Evolutionary conservation across 768 basidiomycete species (phyloP), one percentile per base, ranked within the genome.

Genomic region (Gloeostereum incarnatum): DNA sequence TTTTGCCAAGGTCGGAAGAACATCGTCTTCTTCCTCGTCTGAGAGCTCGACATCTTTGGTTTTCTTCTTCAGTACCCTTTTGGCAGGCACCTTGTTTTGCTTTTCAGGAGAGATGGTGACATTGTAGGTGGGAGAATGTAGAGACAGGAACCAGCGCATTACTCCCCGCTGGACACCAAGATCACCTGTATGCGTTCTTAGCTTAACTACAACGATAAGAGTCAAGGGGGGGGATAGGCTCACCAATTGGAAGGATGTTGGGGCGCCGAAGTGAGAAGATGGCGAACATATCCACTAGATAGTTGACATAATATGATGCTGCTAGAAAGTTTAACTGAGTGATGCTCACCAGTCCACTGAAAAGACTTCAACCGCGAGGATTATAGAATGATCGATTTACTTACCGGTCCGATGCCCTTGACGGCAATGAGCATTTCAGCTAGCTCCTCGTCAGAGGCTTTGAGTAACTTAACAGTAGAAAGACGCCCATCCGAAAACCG

Each of bases 231-330:
- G n/a, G n/a, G n/a, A 25, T 42, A 60, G 11, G 45, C 60, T 27
- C 39, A 66, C 69, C 71, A 21, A 75, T 65, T 9, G 82, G 76
- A 1, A 93, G 66, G 38, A 96, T 82, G 53, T 93, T 77, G 1
- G 85, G 85, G 14, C 89, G 77, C 0, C 88, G 70, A 22, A 92
- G 63, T 2, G 86, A 82, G 58, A 93, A 94, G 31, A 96, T 87
- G 10, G 84, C 72, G 51, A 93, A 93, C 91, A 93, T 93, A 49
- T 91, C 81, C n/a, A 90, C 87, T 71, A 59, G 40, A 36, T 24
- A 11, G 29, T 30, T 30, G 52, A 49, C 49, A 43, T 29, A 23
- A n/a, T n/a, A n/a, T n/a, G n/a, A n/a, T n/a, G n/a, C n/a, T n/a
- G n/a, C n/a, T n/a, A n/a, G n/a, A n/a, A n/a, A 14, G 25, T 21